Conservation (phyloP, 331 rosid species). For the Quercus lobata region DNA sequence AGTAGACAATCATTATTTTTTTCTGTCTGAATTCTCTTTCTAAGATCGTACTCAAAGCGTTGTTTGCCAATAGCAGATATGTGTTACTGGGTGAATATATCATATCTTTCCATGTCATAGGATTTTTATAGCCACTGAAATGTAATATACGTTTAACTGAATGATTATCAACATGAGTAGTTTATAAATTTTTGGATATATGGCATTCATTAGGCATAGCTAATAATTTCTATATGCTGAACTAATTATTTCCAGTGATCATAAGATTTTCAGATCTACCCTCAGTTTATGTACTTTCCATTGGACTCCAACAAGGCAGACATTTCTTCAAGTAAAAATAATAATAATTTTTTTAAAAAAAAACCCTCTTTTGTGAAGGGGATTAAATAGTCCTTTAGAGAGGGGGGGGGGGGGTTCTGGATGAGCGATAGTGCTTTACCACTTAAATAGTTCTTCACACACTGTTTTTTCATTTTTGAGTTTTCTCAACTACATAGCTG, state of each 20-base stretch:
- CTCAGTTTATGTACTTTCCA: not conserved
- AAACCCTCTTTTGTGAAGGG: not conserved
- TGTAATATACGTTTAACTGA: not conserved
- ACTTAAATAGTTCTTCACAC: constrained; percentile 6
- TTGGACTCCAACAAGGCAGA: not conserved
- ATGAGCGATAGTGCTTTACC: not conserved
- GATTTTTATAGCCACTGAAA: not conserved
- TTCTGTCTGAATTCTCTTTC: constrained; percentile 10
- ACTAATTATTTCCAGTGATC: not conserved
- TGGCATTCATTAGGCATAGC: not conserved
- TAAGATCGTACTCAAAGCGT: not conserved
- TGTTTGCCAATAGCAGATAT: not conserved
- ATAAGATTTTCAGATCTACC: not conserved
- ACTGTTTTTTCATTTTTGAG: not conserved
- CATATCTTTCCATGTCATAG: not conserved
- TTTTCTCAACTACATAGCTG: not conserved
- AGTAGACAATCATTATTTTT: not conserved
- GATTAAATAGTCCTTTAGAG: not conserved
- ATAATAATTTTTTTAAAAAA: no score
- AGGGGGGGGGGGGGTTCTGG: not conserved
- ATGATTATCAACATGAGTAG: not conserved
- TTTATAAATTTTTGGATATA: not conserved
- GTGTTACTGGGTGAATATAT: not conserved
- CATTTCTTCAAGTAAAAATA: not conserved
- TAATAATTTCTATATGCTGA: not conserved